Evolutionary conservation across 225 moss, liverwort and hornwort genomes (phyloP).

Genomic region (Pseudoscleropodium purum): DNA sequence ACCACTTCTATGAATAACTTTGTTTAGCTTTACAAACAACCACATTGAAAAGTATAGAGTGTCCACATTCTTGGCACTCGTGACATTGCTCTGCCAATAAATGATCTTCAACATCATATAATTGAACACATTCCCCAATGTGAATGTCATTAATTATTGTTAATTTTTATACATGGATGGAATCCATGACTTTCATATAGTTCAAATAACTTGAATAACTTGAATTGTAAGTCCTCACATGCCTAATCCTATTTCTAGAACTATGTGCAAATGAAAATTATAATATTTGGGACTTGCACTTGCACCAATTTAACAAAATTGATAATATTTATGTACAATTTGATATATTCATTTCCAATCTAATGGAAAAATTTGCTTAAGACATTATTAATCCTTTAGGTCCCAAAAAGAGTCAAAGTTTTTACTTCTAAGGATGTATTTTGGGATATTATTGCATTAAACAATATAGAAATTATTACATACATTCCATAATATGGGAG

Average conservation of each 20-base stretch:
- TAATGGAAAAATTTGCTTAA: background rate
- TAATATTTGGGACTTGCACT: background rate
- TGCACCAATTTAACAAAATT: background rate
- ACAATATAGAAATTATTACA: background rate
- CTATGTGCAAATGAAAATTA: background rate
- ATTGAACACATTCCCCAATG: background rate
- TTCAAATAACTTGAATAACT: background rate
- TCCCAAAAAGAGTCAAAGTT: background rate
- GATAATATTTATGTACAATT: background rate
- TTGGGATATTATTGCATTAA: background rate
- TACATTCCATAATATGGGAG: background rate
- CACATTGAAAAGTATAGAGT: background rate
- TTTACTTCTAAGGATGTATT: background rate
- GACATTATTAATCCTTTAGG: background rate
- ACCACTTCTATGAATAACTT: background rate
- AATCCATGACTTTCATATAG: background rate
- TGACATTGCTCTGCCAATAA: fast-evolving
- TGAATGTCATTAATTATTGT: background rate
- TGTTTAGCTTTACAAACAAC: background rate
- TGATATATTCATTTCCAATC: background rate
- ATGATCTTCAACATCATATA: background rate
- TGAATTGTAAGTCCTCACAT: background rate
- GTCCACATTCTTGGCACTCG: background rate
- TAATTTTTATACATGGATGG: background rate
- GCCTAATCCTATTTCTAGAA: background rate